A percentile compares a stretch with the other conserved stretches of the same genome.
Conservation (phyloP, 2,329 filamentous ascomycete species). For the Aspergillus fijiensis region DNA sequence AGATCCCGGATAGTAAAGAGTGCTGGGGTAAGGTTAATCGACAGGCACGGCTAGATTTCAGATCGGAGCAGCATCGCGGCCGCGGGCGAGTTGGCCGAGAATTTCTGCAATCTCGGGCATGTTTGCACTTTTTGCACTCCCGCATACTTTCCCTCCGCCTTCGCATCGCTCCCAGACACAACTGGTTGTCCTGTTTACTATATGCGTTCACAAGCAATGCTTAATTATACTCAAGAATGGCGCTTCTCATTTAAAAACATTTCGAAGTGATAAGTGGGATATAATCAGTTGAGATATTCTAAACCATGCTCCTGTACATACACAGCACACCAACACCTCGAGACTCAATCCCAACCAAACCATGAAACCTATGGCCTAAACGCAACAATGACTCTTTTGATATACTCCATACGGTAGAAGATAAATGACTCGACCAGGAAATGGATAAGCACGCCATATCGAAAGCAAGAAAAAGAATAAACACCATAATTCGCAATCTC, state of each 20-base stretch:
- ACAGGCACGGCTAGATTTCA: neutral
- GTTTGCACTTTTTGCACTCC: conserved; percentile 35
- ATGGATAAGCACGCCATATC: neutral
- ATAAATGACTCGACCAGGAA: conserved; percentile 4
- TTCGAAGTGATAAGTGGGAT: neutral
- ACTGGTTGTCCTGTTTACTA: neutral
- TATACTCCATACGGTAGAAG: conserved; percentile 10
- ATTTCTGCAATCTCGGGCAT: conserved; percentile 26
- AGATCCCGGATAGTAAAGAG: neutral
- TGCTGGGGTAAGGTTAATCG: neutral
- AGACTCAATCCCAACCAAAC: conserved; percentile 10
- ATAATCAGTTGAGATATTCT: conserved; percentile 6
- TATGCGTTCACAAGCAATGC: no score
- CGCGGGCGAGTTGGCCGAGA: conserved; percentile 23
- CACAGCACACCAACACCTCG: conserved; percentile 12
- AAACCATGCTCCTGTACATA: conserved; percentile 18
- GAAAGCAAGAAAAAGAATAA: conserved; percentile 7
- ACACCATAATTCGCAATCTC: neutral
- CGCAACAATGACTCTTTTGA: conserved; percentile 10
- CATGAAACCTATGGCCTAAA: conserved; percentile 6
- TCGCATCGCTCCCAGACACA: neutral
- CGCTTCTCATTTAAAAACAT: no score
- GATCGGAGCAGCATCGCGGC: conserved; percentile 7
- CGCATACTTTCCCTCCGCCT: neutral
- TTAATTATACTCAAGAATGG: no score